Evolutionary conservation across 2,329 filamentous ascomycete genomes (phyloP), one percentile per base, ranked within the genome.

Genomic region (Penicillium sclerotigenum): DNA sequence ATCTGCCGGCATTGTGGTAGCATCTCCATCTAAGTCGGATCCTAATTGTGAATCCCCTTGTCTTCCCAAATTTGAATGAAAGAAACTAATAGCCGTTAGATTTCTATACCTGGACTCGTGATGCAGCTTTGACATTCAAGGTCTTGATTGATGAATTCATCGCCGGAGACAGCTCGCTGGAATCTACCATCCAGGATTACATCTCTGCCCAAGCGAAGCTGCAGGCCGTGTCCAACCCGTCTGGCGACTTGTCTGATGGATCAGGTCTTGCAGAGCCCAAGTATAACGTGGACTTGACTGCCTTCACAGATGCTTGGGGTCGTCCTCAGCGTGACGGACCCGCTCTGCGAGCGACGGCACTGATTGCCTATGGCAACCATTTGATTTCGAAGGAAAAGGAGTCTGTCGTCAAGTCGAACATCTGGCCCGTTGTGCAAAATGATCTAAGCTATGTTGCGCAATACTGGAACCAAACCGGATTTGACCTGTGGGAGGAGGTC

Each of bases 391-490:
- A 5, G 3, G n/a, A 37, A 5, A 48, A 24, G 14, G 22, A 22
- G 20, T 16, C 22, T 13, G n/a, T 47, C 8, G 28, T 11, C 13
- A 47, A 47, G 29, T 13, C 28, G 13, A 47, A 47, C 18, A 47
- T 48, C 6, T 48, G 33, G 46, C 46, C 46, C 6, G 20, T 26
- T 10, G 55, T 61, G 6, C 38, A 47, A 7, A 61, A 61, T 10
- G 57, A 61, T 16, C 29, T 61, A 2, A 52, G 38, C 33, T 61
- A 59, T 43, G 54, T 61, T 16, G 57, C 51, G 3, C 59, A 61
- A 16, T 59, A 61, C 42, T 59, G 57, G 59, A 61, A 61, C 24
- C 33, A 59, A 9, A 61, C 59, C n/a, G 59, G 59, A 4, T 61
- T 56, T 22, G 59, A 60, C 33, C 48, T 61, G 10, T 61, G 57